Conservation (phyloP, 768 basidiomycete genomes). For the Suillus brevipes region DNA sequence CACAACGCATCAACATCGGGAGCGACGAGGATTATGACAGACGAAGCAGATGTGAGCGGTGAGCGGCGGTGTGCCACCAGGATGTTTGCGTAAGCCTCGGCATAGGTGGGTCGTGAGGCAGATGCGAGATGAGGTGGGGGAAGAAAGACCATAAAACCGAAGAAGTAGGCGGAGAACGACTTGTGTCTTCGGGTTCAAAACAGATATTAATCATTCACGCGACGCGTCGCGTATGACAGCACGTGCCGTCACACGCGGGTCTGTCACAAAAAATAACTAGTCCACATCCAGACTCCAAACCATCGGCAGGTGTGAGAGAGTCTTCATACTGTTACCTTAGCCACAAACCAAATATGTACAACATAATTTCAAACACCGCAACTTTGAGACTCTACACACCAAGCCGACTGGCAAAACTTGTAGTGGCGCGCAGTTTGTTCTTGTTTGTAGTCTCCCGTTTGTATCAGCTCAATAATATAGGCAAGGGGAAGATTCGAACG, state of each 20-base stretch:
- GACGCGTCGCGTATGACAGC: constrained; percentile 12
- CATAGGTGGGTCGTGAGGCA: constrained; percentile 61
- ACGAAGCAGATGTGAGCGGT: constrained; percentile 76
- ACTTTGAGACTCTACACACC: too few species aligned
- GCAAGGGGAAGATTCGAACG: too few species aligned
- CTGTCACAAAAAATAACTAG: not conserved
- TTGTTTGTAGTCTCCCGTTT: too few species aligned
- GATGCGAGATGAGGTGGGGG: constrained; percentile 70
- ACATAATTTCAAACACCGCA: too few species aligned
- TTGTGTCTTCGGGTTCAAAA: not conserved
- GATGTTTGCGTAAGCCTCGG: constrained; percentile 70
- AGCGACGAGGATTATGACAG: constrained; percentile 82
- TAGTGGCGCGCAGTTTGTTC: too few species aligned
- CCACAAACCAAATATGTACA: too few species aligned
- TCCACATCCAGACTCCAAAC: too few species aligned
- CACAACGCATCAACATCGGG: constrained; percentile 93
- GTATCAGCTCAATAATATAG: too few species aligned
- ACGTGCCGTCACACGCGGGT: constrained; percentile 7
- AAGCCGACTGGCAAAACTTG: too few species aligned
- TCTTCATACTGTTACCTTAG: too few species aligned
- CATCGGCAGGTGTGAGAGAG: too few species aligned
- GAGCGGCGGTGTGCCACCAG: constrained; percentile 71
- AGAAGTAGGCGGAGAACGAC: not conserved
- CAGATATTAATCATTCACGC: constrained; percentile 10
- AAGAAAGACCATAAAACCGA: constrained; percentile 57